A percentile compares a stretch with the other conserved stretches of the same genome.
These are phyloP conservation scores for Westerdykella ornata DNA, from an alignment of 2,329 filamentous ascomycete genomes.

Conservation along the genomic window DNA sequence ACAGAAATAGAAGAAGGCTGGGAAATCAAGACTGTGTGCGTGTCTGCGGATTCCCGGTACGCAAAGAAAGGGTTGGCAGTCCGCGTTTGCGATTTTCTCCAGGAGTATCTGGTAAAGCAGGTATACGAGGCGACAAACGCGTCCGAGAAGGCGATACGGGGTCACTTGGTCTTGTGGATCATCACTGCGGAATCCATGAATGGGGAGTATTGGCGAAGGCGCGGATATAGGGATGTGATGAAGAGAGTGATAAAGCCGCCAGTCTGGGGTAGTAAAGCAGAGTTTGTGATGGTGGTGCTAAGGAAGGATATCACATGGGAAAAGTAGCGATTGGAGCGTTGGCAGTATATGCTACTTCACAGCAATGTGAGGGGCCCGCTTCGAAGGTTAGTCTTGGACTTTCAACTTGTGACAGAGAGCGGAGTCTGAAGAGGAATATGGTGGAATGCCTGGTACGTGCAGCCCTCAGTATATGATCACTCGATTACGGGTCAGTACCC, in stretches of 20 bases:
- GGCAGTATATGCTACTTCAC: too few species aligned
- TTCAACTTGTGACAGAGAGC: too few species aligned
- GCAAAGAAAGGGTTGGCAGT: conserved; percentile 16
- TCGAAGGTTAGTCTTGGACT: too few species aligned
- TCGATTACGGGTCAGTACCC: too few species aligned
- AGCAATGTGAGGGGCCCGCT: too few species aligned
- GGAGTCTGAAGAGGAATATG: too few species aligned
- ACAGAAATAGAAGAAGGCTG: conserved; percentile 19
- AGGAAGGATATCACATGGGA: conserved; percentile 7
- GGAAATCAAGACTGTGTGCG: conserved; percentile 25
- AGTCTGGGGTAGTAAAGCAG: conserved; percentile 17
- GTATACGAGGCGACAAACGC: background rate
- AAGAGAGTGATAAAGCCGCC: conserved; percentile 5
- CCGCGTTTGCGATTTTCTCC: conserved; percentile 7
- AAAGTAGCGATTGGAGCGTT: too few species aligned
- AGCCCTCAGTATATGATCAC: too few species aligned
- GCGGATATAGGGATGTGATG: conserved; percentile 17
- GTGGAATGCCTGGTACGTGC: too few species aligned
- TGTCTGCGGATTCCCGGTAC: conserved; percentile 14
- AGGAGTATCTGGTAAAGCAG: conserved; percentile 7
- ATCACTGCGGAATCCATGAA: conserved; percentile 19
- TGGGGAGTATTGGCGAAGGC: conserved; percentile 23
- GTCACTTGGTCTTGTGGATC: conserved; percentile 17
- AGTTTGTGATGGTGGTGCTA: conserved; percentile 22
- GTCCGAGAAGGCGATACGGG: background rate